Base-by-base conservation (phyloP, 2,329 filamentous ascomycete species). In the Fusarium longipes region DNA sequence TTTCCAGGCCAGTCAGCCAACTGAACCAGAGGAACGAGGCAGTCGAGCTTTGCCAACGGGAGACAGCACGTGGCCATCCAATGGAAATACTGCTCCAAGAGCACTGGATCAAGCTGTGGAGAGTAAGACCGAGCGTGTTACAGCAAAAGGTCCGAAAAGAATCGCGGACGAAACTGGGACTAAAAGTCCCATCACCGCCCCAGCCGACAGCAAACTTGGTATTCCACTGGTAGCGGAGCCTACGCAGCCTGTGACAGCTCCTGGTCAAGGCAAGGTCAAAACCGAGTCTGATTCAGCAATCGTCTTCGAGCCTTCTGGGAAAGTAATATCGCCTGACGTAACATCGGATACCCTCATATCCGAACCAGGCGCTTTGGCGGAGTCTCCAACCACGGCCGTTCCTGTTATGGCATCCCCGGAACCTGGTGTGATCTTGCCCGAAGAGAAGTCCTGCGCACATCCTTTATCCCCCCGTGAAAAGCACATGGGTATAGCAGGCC, bases 1-100 rank as follows among this genome's bases (percentile, higher is more conserved):
- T 17, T 33, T n/a, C 7, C 44, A 20, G 24, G 42, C 20, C 12
- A 63, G 63, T 15, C 45, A 63, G 35, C 12, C 56, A 7, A 22
- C 20, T 27, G 43, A 43, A 18, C 14, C 40, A 33, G 52, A 29
- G 43, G n/a, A 57, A n/a, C 45, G n/a, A n/a, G 44, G 8, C 17
- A 49, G 18, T 17, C 40, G 22, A 12, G n/a, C 24, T 14, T 27
- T 12, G 15, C 32, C 47, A 27, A 38, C 18, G 18, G 32, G 54
- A 29, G 39, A 29, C 3, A 15, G 6, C 8, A 8, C 10, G 20
- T n/a, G n/a, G n/a, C n/a, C 11, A 15, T 15, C 12, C 22, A 36
- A 14, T 32, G 18, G 15, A 42, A 14, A n/a, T 44, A 14, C 43
- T 40, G 39, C 20, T 18, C 18, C 22, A 6, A 14, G 49, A 33